Base-by-base conservation (phyloP, 2,329 filamentous ascomycete species). In the Fusarium sp. region DNA sequence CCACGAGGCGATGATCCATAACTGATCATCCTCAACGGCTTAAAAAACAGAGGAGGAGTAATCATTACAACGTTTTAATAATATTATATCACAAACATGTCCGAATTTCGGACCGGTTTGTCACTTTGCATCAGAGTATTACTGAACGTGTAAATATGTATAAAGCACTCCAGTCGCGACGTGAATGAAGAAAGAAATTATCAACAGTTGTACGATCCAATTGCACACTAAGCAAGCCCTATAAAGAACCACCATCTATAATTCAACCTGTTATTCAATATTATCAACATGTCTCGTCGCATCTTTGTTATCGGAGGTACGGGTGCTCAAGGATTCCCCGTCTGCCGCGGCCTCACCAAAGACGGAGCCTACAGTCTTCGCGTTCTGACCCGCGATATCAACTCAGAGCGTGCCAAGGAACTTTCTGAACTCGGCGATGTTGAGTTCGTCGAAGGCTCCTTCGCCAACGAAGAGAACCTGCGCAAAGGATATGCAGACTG, bases 251-350 rank as follows among this genome's bases (percentile, higher is more conserved):
- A n/a, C n/a, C n/a, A n/a, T n/a, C n/a, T 27, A 27, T 27, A 27
- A 10, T 33, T 33, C 31, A n/a, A 2, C 10, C 0, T 3, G 2
- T 14, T 6, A 5, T 5, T 9, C 11, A 4, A 0, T 31, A 9
- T n/a, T n/a, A n/a, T n/a, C n/a, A 8, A 3, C 10, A 52, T 57
- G 53, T 5, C 37, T 29, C 58, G 27, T 3, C 39, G 61, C 11
- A 55, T 67, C 0, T 57, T 62, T 15, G 61, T 67, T 2, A 43
- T 67, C 4, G 57, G 57, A 11, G 64, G 52, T 0, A 66, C 64
- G 0, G 64, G 64, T 2, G 64, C 64, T 7, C 64, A 67, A 15
- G 64, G 64, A 2, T 45, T 65, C 0, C 61, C 64, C 3, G 52
- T 67, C 2, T 41, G 58, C 10, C 43, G 53, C 1, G 57, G 56